Percentiles rank a stretch among this genome's conserved stretches.
phyloP scores from a whole-genome alignment of 441 rosid species.

The Brassica balearica region DNA sequence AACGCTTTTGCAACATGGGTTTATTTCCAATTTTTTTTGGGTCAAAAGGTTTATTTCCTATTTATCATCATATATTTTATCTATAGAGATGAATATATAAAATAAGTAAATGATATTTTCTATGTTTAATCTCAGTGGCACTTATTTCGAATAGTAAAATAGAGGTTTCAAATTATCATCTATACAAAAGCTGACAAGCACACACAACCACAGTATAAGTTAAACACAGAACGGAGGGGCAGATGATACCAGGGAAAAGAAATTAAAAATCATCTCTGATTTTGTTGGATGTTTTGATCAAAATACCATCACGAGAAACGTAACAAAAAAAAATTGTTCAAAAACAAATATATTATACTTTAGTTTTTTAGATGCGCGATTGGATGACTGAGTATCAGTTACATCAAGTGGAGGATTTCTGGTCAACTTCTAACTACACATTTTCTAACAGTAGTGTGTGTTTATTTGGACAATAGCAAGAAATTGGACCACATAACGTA shows the following conservation, averaged over 20 bases:
- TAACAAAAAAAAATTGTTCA: not conserved
- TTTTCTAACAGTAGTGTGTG: constrained; percentile 3
- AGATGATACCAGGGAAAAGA: constrained; percentile 27
- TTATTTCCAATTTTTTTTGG: not conserved
- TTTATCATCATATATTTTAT: not conserved
- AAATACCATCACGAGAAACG: constrained; percentile 20
- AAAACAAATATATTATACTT: not conserved
- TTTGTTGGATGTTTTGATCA: constrained; percentile 1
- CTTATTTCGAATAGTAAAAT: not conserved
- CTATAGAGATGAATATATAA: not conserved
- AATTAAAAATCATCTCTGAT: constrained; percentile 11
- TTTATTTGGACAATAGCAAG: constrained; percentile 26
- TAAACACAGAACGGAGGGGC: constrained; percentile 24
- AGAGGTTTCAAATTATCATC: not conserved
- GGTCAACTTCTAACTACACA: constrained; percentile 33
- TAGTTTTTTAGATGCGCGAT: constrained; percentile 11
- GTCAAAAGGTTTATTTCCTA: not conserved
- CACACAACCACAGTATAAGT: constrained; percentile 13
- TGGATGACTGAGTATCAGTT: constrained; percentile 20
- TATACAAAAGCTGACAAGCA: constrained; percentile 12
- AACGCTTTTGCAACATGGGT: not conserved
- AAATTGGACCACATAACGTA: constrained; percentile 43
- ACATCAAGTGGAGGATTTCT: constrained; percentile 27
- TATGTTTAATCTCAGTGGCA: not conserved
- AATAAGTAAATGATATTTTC: not conserved